A percentile compares a stretch with the other conserved stretches of the same genome.
These are phyloP conservation scores for Amauroascus niger DNA, from an alignment of 2,329 filamentous ascomycete species.

Conservation along the genomic window DNA sequence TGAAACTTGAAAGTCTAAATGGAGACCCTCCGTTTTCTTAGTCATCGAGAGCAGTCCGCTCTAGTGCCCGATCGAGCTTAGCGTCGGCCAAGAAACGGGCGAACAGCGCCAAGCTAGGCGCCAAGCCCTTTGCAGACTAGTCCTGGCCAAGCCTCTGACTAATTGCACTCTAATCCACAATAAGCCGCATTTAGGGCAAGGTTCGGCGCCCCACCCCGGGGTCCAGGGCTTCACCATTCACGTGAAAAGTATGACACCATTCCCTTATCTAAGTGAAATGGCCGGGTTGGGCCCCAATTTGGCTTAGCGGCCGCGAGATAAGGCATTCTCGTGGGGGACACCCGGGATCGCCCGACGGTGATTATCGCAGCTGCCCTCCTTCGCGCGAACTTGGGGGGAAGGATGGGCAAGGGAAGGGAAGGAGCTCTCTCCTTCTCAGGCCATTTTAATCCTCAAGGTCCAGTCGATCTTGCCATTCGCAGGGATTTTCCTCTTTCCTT, in stretches of 20 bases:
- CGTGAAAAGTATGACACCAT: constrained; percentile 5
- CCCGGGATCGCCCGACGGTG: constrained; percentile 2
- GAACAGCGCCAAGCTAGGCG: no score
- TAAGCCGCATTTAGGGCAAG: background rate
- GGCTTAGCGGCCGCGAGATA: constrained; percentile 8
- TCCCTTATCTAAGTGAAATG: constrained; percentile 4
- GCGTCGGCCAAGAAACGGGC: no score
- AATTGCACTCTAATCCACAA: background rate
- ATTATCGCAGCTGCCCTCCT: background rate
- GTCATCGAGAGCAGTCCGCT: no score
- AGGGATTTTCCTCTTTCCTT: background rate
- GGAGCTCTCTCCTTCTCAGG: no score
- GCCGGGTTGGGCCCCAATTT: constrained; percentile 7
- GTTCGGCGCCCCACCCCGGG: no score
- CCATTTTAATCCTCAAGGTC: no score
- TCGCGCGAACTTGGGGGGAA: background rate
- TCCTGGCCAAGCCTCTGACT: background rate
- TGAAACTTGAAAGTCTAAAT: background rate
- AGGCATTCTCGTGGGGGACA: constrained; percentile 5
- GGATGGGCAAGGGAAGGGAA: no score
- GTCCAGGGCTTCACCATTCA: background rate
- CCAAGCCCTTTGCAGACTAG: background rate
- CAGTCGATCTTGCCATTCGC: background rate
- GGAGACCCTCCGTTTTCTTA: background rate
- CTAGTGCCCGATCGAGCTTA: no score